A percentile compares a stretch with the other conserved stretches of the same genome.
These are phyloP conservation scores for Lasiosphaeriaceae sp. DNA, from an alignment of 495 filamentous ascomycete species.

Conservation along the genomic window DNA sequence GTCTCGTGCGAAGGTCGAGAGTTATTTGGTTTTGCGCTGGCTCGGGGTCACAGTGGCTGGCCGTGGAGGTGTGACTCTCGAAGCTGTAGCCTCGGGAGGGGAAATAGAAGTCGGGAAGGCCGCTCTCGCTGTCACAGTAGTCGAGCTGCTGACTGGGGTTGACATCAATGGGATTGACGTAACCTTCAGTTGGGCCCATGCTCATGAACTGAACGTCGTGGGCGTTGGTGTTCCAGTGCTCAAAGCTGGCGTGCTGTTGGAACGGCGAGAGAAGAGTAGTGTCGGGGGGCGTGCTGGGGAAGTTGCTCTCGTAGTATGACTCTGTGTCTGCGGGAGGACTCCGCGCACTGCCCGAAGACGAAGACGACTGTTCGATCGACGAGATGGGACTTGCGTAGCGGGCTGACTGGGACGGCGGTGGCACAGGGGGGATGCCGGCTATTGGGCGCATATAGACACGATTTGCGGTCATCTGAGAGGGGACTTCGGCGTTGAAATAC, in stretches of 20 bases:
- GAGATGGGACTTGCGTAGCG: conserved; percentile 33
- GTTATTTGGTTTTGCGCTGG: not conserved
- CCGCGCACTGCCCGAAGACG: conserved; percentile 31
- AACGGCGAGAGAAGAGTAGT: conserved; percentile 25
- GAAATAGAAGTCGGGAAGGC: conserved; percentile 13
- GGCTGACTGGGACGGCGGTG: conserved; percentile 19
- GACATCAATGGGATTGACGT: conserved; percentile 37
- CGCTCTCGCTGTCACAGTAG: conserved; percentile 28
- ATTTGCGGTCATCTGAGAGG: conserved; percentile 8
- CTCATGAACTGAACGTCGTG: conserved; percentile 25
- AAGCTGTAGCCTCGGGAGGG: conserved; percentile 10
- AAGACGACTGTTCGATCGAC: conserved; percentile 29
- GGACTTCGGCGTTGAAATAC: conserved; percentile 19
- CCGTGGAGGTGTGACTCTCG: conserved; percentile 16
- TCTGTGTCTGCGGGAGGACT: conserved; percentile 38
- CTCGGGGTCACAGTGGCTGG: conserved; percentile 13
- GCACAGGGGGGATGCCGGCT: conserved; percentile 15
- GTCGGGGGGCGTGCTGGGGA: conserved; percentile 34
- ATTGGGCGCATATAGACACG: conserved; percentile 13
- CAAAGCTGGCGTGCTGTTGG: conserved; percentile 10
- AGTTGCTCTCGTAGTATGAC: conserved; percentile 24
- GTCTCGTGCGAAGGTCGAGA: not conserved
- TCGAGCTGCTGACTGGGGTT: conserved; percentile 31
- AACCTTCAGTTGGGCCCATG: conserved; percentile 19
- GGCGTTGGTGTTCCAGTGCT: conserved; percentile 18